Conservation (phyloP, 371 early-diverging fungal species). For the Mucor irregularis region DNA sequence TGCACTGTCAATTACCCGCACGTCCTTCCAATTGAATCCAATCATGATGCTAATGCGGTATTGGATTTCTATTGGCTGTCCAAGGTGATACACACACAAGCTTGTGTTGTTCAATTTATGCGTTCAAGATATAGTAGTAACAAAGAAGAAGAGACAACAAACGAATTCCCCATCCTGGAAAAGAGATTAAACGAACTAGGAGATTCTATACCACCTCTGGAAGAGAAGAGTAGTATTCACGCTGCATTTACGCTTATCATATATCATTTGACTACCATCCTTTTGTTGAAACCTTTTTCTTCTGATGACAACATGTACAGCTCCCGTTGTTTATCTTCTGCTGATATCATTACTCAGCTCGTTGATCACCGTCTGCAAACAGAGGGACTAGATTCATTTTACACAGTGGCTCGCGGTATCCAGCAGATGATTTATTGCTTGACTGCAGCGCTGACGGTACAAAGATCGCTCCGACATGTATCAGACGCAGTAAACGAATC, state of each 20-base stretch:
- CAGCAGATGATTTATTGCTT: constrained; percentile 45
- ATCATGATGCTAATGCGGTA: constrained; percentile 10
- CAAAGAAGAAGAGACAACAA: neutral
- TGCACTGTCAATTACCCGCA: constrained; percentile 33
- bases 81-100: constrained; percentile 35
- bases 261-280: constrained; percentile 21
- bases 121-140: constrained; percentile 22
- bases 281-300: constrained; percentile 24
- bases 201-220: constrained; percentile 3
- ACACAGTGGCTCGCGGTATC: constrained; percentile 28
- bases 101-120: constrained; percentile 32
- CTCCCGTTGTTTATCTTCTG: constrained; percentile 29
- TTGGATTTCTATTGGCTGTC: constrained; percentile 38
- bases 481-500: neutral
- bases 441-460: constrained; percentile 39
- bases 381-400: constrained; percentile 23
- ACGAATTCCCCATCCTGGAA: constrained; percentile 10
- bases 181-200: constrained; percentile 6
- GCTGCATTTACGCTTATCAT: constrained; percentile 16
- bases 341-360: constrained; percentile 30
- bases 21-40: constrained; percentile 21
- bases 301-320: neutral
- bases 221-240: neutral
- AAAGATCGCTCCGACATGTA: constrained; percentile 3
- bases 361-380: constrained; percentile 21